Evolutionary conservation across 140 eudicot genomes (phyloP).

Genomic region (Oenanthe javanica): DNA sequence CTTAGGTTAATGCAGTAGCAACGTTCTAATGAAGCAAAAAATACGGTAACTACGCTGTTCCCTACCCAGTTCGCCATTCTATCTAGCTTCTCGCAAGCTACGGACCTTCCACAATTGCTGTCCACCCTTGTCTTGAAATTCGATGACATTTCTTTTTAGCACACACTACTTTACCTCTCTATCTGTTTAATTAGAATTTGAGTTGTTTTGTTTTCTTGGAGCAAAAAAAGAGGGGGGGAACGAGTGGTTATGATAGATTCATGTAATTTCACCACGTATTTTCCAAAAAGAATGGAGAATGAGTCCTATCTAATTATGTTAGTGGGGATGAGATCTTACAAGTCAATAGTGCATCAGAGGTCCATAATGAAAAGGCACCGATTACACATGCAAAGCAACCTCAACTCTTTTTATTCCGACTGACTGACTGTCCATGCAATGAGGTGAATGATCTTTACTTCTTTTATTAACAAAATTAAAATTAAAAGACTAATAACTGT

Average conservation of each 20-base stretch:
- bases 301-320: background rate
- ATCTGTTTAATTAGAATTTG: background rate
- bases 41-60: background rate
- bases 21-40: slow-evolving; percentile 11
- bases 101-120: background rate
- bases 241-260: background rate
- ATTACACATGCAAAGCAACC: background rate
- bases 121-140: background rate
- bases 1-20: slow-evolving; percentile 7
- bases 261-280: background rate
- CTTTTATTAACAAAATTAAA: no score
- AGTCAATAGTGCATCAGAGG: no score
- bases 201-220: background rate
- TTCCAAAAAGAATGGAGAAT: background rate
- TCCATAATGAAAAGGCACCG: background rate
- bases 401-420: background rate
- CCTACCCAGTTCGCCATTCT: slow-evolving; percentile 13
- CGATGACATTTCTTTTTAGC: background rate
- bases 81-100: slow-evolving; percentile 7
- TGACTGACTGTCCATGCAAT: no score
- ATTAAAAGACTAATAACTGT: no score
- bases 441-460: no score
- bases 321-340: no score
- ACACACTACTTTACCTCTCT: background rate
- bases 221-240: background rate